Evolutionary conservation across 1,284 basidiomycete species (phyloP).

Genomic region (Xanthoconium separans): DNA sequence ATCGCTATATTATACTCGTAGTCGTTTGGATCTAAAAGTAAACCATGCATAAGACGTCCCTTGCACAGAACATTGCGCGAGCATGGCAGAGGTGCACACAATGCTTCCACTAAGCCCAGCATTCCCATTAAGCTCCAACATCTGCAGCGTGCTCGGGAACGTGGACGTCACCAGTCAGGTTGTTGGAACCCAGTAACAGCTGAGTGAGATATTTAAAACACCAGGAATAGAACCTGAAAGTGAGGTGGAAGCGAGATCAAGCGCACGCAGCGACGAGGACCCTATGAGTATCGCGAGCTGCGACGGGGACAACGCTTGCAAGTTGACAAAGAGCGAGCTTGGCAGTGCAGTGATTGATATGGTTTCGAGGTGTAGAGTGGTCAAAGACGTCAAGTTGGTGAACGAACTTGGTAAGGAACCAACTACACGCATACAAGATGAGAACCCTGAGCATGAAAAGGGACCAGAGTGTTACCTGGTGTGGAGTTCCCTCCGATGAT

Average conservation of each 20-base stretch:
- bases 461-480: slow-evolving; percentile 36
- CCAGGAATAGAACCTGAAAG: slow-evolving; percentile 33
- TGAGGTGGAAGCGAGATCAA: slow-evolving; percentile 38
- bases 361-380: slow-evolving; percentile 43
- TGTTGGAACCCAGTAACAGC: slow-evolving; percentile 35
- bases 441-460: neutral
- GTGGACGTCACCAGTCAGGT: slow-evolving; percentile 31
- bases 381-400: slow-evolving; percentile 38
- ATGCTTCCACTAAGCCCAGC: slow-evolving; percentile 29
- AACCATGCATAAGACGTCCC: no score
- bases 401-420: slow-evolving; percentile 42
- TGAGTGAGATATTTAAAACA: slow-evolving; percentile 28
- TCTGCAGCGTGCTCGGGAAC: slow-evolving; percentile 34
- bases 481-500: slow-evolving; percentile 44
- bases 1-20: slow-evolving; percentile 14
- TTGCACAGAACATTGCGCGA: slow-evolving; percentile 24
- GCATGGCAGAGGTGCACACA: slow-evolving; percentile 9
- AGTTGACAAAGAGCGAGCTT: slow-evolving; percentile 36
- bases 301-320: slow-evolving; percentile 26
- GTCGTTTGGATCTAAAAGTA: no score
- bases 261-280: slow-evolving; percentile 37
- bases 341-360: slow-evolving; percentile 44
- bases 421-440: slow-evolving; percentile 24
- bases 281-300: slow-evolving; percentile 32
- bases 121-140: slow-evolving; percentile 32